Evolutionary conservation across 305 asterid species (phyloP).

Genomic region (Petunia hybrid): DNA sequence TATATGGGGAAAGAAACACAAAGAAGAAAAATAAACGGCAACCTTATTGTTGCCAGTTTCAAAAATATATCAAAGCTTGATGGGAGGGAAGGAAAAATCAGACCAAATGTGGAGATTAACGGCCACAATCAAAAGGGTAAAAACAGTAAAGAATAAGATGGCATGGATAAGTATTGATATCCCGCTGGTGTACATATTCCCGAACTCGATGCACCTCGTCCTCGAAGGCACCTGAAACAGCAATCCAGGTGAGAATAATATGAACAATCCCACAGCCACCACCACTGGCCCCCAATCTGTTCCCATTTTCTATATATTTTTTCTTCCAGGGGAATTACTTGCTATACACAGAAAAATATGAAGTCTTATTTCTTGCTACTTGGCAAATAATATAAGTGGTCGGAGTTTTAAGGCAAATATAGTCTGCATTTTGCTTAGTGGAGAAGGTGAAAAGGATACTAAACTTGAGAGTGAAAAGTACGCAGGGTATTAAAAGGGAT

Average conservation of each 20-base stretch:
- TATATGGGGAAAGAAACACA: neutral
- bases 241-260: constrained; percentile 84
- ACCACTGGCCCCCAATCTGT: constrained; percentile 97
- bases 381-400: neutral
- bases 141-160: constrained; percentile 70
- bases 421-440: constrained; percentile 47
- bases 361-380: neutral
- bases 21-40: neutral
- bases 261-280: constrained; percentile 92
- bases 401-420: neutral
- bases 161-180: constrained; percentile 88
- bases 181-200: constrained; percentile 95
- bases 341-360: no score
- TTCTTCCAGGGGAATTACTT: neutral
- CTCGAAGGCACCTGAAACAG: constrained; percentile 90
- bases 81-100: constrained; percentile 25
- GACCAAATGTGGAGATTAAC: constrained; percentile 70
- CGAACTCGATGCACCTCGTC: constrained; percentile 79
- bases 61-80: neutral
- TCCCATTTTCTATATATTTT: constrained; percentile 36
- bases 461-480: constrained; percentile 59
- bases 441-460: constrained; percentile 58
- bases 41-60: no score
- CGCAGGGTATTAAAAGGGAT: constrained; percentile 11
- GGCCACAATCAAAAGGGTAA: constrained; percentile 77